Evolutionary conservation across 805 yeast genomes (phyloP), one percentile per base, ranked within the genome.

Genomic region (Priceomyces castillae): DNA sequence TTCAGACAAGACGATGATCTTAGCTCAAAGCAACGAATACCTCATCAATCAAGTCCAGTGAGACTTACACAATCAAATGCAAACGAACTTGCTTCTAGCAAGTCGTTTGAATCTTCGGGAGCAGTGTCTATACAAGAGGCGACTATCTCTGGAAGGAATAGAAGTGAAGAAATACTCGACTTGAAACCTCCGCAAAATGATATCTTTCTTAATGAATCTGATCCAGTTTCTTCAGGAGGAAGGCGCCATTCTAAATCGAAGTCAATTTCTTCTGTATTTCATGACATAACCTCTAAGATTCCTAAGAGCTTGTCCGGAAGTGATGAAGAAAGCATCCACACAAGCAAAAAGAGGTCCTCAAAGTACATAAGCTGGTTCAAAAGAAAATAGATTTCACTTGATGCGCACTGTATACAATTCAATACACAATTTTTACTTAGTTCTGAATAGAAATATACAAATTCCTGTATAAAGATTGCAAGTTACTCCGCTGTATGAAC

Each of bases 361-460:
- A 59, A 47, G 43, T 44, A 62, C 19, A 44, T 57, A 19, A 51
- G 42, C 14, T 63, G 67, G 67, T 57, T 63, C 23, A 51, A 50
- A 38, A 54, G 50, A 39, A 53, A 43, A 39, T 49, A 48, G n/a
- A n/a, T n/a, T n/a, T n/a, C n/a, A n/a, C n/a, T n/a, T n/a, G n/a
- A n/a, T n/a, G n/a, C n/a, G n/a, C n/a, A n/a, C n/a, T n/a, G n/a
- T n/a, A n/a, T n/a, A n/a, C n/a, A n/a, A n/a, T n/a, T n/a, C n/a
- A n/a, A n/a, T n/a, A n/a, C n/a, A n/a, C n/a, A n/a, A n/a, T n/a
- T n/a, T n/a, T n/a, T n/a, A n/a, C n/a, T n/a, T n/a, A n/a, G n/a
- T n/a, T n/a, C n/a, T n/a, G n/a, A n/a, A n/a, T n/a, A n/a, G n/a
- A n/a, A n/a, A n/a, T n/a, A n/a, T n/a, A n/a, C n/a, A n/a, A n/a